Evolutionary conservation across 2,329 filamentous ascomycete species (phyloP).

Genomic region (Beauveria sp.): DNA sequence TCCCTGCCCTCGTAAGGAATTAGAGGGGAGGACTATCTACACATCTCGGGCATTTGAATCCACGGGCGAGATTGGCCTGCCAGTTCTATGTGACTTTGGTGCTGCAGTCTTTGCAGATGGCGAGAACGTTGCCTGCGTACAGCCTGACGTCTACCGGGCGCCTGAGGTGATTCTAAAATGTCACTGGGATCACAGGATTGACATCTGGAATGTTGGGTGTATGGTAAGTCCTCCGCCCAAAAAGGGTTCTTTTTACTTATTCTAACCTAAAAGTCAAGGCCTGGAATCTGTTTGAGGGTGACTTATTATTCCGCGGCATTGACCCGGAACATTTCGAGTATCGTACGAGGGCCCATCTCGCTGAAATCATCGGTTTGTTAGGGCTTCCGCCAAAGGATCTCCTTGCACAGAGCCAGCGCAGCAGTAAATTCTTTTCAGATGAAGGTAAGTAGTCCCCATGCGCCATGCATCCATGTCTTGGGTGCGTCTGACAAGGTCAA

Average conservation of each 20-base stretch:
- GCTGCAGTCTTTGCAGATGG: background rate
- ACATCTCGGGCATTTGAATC: background rate
- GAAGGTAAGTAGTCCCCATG: background rate
- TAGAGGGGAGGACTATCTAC: background rate
- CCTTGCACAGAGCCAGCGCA: background rate
- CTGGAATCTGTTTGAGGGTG: background rate
- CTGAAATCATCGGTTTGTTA: background rate
- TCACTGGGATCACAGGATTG: background rate
- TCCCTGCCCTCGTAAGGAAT: background rate
- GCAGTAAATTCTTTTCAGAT: background rate
- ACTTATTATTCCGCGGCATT: background rate
- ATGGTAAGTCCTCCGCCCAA: background rate
- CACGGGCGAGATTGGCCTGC: background rate
- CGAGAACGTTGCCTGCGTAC: background rate
- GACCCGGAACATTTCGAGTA: background rate
- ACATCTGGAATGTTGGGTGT: constrained; percentile 1
- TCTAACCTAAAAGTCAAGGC: background rate
- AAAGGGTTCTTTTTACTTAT: too few relatives aligned
- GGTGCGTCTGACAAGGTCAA: background rate
- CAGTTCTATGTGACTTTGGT: background rate
- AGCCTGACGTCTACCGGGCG: background rate
- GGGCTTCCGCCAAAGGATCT: background rate
- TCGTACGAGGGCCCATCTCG: background rate
- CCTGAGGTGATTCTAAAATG: background rate
- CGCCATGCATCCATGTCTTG: background rate